Evolutionary conservation across 768 basidiomycete species (phyloP).

Genomic region (Naganishia randhawae): DNA sequence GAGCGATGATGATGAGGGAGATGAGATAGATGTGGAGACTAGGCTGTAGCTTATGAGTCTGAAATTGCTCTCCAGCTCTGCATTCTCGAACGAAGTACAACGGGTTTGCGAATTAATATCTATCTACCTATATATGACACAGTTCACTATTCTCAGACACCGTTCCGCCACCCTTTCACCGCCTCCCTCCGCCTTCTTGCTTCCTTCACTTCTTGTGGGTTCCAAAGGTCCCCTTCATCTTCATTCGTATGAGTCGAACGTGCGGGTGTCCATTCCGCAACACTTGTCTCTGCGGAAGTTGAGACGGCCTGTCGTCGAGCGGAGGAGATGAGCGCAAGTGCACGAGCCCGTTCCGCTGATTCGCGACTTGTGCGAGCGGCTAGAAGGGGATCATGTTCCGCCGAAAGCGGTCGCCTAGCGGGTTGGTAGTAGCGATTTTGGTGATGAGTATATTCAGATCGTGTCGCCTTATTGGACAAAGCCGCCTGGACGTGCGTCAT

Average conservation of each 20-base stretch:
- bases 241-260: neutral
- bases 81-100: neutral
- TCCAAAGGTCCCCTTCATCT: constrained; percentile 17
- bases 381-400: constrained; percentile 19
- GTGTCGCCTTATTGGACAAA: constrained; percentile 29
- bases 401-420: neutral
- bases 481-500: constrained; percentile 41
- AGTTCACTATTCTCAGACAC: too few relatives aligned
- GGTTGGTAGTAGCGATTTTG: neutral
- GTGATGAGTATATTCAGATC: constrained; percentile 10
- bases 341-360: constrained; percentile 41
- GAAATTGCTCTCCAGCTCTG: neutral
- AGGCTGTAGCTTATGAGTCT: neutral
- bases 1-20: constrained; percentile 25
- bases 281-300: neutral
- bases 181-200: constrained; percentile 23
- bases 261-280: neutral
- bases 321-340: constrained; percentile 39
- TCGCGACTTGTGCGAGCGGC: constrained; percentile 35
- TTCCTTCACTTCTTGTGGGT: constrained; percentile 23
- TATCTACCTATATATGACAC: too few relatives aligned
- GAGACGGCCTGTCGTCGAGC: neutral
- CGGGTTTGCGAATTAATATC: neutral
- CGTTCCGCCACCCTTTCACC: constrained; percentile 14
- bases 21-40: neutral